Conservation (phyloP, 2,329 filamentous ascomycete genomes). For the Xylaria sp. region DNA sequence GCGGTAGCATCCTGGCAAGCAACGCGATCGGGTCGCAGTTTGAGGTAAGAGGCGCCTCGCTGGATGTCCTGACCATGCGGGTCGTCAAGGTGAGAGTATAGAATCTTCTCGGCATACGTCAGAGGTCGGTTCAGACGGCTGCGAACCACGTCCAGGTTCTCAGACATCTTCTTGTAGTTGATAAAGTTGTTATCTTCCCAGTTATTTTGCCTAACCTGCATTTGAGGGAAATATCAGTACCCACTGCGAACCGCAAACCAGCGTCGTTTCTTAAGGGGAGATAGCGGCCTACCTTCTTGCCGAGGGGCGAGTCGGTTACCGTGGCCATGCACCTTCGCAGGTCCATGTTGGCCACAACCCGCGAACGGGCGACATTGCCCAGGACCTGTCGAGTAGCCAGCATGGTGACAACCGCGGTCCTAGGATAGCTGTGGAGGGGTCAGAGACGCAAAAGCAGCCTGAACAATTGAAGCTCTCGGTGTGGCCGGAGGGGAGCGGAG, state of each 20-base stretch:
- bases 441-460: conserved; percentile 21
- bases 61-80: conserved; percentile 95
- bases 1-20: conserved; percentile 99
- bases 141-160: conserved; percentile 92
- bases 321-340: conserved; percentile 77
- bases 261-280: conserved; percentile 2
- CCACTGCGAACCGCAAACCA: background rate
- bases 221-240: conserved; percentile 35
- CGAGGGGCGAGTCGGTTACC: conserved; percentile 81
- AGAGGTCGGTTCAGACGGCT: conserved; percentile 87
- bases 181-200: conserved; percentile 96
- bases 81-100: conserved; percentile 98
- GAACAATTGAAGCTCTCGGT: conserved; percentile 39
- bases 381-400: conserved; percentile 72
- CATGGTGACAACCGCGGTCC: conserved; percentile 54
- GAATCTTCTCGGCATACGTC: conserved; percentile 96
- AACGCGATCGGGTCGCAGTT: conserved; percentile 94
- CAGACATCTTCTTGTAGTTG: conserved; percentile 99
- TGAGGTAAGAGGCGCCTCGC: conserved; percentile 93
- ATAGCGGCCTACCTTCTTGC: conserved; percentile 71
- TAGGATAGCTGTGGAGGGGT: conserved; percentile 27
- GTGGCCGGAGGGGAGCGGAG: conserved; percentile 31
- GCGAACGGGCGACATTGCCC: conserved; percentile 63
- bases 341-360: conserved; percentile 59
- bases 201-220: conserved; percentile 87